A percentile compares a stretch with the other conserved stretches of the same genome.
These are phyloP conservation scores for Aspergillus ellipticus DNA, from an alignment of 495 filamentous ascomycete genomes.

Conservation along the genomic window DNA sequence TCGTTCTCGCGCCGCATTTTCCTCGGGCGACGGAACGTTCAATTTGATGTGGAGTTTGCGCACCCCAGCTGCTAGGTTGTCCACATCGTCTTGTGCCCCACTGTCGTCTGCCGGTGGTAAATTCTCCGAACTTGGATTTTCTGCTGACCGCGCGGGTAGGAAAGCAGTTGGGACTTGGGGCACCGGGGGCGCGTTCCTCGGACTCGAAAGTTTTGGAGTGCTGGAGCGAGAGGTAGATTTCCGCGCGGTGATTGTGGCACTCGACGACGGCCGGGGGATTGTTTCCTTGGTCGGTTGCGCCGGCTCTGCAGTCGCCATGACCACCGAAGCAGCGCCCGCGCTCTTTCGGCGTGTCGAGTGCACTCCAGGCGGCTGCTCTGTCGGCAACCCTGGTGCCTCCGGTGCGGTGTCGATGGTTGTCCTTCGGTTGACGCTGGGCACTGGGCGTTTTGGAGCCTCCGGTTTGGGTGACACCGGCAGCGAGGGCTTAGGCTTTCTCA, in stretches of 20 bases:
- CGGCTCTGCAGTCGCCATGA: conserved; percentile 11
- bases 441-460: conserved; percentile 48
- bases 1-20: conserved; percentile 57
- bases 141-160: conserved; percentile 19
- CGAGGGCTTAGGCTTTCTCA: conserved; percentile 58
- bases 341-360: conserved; percentile 38
- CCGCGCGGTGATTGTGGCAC: conserved; percentile 27
- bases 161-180: conserved; percentile 40
- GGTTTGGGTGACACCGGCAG: conserved; percentile 33
- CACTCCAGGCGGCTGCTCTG: conserved; percentile 41
- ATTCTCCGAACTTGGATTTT: neutral
- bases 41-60: conserved; percentile 68
- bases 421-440: conserved; percentile 52
- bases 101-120: neutral
- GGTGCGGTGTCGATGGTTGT: conserved; percentile 60
- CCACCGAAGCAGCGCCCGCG: conserved; percentile 16
- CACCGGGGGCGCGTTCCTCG: conserved; percentile 44
- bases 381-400: conserved; percentile 12
- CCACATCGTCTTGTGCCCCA: conserved; percentile 39
- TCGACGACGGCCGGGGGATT: conserved; percentile 14
- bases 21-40: conserved; percentile 66
- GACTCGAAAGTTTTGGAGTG: conserved; percentile 43
- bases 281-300: conserved; percentile 7
- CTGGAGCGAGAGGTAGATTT: conserved; percentile 44
- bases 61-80: conserved; percentile 62